Evolutionary conservation across 768 basidiomycete genomes (phyloP), one percentile per base, ranked within the genome.

Genomic region (Chalciporus chontae): DNA sequence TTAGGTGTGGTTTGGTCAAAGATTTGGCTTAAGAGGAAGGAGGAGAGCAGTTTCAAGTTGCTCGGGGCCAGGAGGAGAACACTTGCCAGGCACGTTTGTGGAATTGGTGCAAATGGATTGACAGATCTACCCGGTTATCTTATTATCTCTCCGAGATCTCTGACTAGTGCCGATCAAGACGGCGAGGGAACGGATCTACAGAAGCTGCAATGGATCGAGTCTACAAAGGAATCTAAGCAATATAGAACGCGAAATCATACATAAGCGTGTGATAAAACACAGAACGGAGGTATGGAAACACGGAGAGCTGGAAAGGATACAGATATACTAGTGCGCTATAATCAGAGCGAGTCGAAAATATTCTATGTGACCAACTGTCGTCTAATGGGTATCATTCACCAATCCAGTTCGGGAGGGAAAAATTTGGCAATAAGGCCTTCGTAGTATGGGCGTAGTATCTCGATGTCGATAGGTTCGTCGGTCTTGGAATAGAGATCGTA

Each of bases 401-500:
- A 94, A 56, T 92, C 84, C 29, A 95, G 70, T 46, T 81, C 77
- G 0, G 80, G 71, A 34, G 90, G 90, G 75, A 96, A 94, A 72
- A 81, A 96, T 63, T 90, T 92, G 32, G 77, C 74, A 59, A 96
- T 94, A 26, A 96, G 73, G 1, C 70, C 69, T 62, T 88, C 77
- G 63, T 96, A 96, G 70, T 96, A 95, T 13, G 90, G 87, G 53
- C 81, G 77, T 19, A 95, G 74, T 60, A 77, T 73, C 39, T 75
- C 80, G 13, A 77, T 74, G 44, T 81, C 68, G 47, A 84, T 79
- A 5, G 82, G 78, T 38, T 79, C 77, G 59, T 94, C 89, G 60
- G 77, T 81, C 71, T 95, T 95, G 75, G 85, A 87, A 74, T 96
- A 96, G 7, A 96, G 79, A 63, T 94, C 93, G 69, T 94, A 95